Conservation (phyloP, 371 early-diverging fungal species). For the Mortierella sp. region DNA sequence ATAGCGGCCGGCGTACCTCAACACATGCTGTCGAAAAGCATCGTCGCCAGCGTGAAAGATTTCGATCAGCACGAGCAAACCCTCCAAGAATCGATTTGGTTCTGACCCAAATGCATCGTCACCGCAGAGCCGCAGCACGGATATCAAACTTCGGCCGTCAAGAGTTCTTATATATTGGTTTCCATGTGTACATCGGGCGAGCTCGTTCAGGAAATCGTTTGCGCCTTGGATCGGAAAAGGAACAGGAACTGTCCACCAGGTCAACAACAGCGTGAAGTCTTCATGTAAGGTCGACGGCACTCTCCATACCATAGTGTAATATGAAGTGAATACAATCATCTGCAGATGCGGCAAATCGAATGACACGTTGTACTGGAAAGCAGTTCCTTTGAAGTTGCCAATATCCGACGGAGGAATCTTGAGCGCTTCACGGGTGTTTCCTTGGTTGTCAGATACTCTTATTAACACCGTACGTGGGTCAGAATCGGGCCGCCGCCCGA, state of each 20-base stretch:
- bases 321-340: neutral
- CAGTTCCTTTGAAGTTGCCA: neutral
- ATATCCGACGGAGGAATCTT: neutral
- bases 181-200: too few species aligned
- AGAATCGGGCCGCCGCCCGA: too few species aligned
- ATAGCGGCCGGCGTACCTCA: neutral
- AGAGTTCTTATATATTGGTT: too few species aligned
- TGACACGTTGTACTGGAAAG: neutral
- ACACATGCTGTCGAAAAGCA: neutral
- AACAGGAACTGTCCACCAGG: neutral
- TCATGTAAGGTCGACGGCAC: neutral
- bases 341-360: neutral
- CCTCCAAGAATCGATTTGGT: neutral
- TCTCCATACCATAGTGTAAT: neutral
- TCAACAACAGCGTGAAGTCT: neutral
- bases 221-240: too few species aligned
- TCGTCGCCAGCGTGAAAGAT: slow-evolving; percentile 1
- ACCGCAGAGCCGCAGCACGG: neutral
- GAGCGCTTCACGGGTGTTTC: neutral
- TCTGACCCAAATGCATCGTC: neutral
- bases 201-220: too few species aligned
- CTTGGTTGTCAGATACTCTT: neutral
- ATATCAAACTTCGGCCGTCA: too few species aligned
- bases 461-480: neutral
- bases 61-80: neutral